Percentiles rank a stretch among this genome's conserved stretches.
Evolutionary conservation across 345 rosid genomes (phyloP).

Genomic region (Moricandia arvensis): DNA sequence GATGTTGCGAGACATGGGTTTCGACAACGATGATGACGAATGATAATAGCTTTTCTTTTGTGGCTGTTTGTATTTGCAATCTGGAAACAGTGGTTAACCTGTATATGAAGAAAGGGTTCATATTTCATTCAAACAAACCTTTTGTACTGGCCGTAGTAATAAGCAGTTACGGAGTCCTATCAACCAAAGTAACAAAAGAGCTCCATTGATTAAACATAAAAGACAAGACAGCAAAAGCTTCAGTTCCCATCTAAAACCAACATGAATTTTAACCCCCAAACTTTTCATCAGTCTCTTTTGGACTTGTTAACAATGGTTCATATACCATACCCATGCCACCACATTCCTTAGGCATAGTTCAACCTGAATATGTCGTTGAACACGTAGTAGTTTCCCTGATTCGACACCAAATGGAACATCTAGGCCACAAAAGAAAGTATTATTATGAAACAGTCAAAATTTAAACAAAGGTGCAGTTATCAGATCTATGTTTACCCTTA

Average conservation of each 20-base stretch:
- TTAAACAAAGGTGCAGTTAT: too few relatives aligned
- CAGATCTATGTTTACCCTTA: too few relatives aligned
- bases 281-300: neutral
- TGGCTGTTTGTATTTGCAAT: neutral
- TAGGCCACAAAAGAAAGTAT: slow-evolving; percentile 37
- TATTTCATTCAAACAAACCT: neutral
- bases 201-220: neutral
- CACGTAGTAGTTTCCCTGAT: slow-evolving; percentile 87
- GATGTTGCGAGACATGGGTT: slow-evolving; percentile 46
- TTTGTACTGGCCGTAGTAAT: neutral
- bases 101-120: neutral
- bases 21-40: slow-evolving; percentile 27
- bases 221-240: slow-evolving; percentile 20
- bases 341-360: slow-evolving; percentile 70
- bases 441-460: too few relatives aligned
- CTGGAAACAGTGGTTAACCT: too few relatives aligned
- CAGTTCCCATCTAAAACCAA: slow-evolving; percentile 8
- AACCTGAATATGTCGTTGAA: slow-evolving; percentile 90
- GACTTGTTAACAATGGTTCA: neutral
- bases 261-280: neutral
- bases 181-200: slow-evolving; percentile 17
- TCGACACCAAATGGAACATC: slow-evolving; percentile 97
- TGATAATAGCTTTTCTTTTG: neutral
- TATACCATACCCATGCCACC: neutral
- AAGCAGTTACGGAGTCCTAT: slow-evolving; percentile 8